Evolutionary conservation across 2,329 filamentous ascomycete genomes (phyloP).

Genomic region (Diaporthe australafricana): DNA sequence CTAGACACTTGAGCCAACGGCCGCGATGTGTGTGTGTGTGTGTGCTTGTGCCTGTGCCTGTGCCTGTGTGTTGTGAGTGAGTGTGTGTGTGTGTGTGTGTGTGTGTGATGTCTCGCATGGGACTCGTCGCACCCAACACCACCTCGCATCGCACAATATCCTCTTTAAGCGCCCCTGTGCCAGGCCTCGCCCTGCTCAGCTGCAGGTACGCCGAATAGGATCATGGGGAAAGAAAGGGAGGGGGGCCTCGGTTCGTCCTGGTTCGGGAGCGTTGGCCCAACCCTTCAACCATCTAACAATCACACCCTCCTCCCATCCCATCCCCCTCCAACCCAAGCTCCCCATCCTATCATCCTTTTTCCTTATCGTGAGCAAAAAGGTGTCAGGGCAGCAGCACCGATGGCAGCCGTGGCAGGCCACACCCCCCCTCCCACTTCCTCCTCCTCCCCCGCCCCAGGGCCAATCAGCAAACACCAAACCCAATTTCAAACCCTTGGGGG

Average conservation of each 20-base stretch:
- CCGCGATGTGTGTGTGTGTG: not conserved
- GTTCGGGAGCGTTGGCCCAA: not conserved
- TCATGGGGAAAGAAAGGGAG: not conserved
- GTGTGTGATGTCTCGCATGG: constrained; percentile 26
- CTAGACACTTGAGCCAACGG: not conserved
- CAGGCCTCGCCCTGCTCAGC: constrained; percentile 12
- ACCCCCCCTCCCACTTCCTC: not conserved
- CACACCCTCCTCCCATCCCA: not conserved
- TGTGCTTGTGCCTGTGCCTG: not conserved
- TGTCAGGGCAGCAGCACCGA: not conserved
- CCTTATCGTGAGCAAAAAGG: constrained; percentile 3
- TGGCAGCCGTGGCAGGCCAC: not conserved
- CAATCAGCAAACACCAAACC: constrained; percentile 6
- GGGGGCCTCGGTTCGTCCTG: constrained; percentile 4
- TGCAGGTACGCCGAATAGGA: constrained; percentile 37
- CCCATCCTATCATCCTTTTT: not conserved
- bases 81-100: not conserved
- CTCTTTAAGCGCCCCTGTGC: not conserved
- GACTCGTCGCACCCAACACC: constrained; percentile 9
- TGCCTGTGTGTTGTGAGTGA: not conserved
- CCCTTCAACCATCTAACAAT: not conserved
- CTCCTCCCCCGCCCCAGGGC: not conserved
- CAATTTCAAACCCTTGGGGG: not conserved
- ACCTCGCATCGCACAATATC: constrained; percentile 6
- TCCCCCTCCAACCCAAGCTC: too few relatives aligned